These are phyloP conservation scores for Exophiala sp. DNA, from an alignment of 2,329 filamentous ascomycete species.

Conservation along the genomic window DNA sequence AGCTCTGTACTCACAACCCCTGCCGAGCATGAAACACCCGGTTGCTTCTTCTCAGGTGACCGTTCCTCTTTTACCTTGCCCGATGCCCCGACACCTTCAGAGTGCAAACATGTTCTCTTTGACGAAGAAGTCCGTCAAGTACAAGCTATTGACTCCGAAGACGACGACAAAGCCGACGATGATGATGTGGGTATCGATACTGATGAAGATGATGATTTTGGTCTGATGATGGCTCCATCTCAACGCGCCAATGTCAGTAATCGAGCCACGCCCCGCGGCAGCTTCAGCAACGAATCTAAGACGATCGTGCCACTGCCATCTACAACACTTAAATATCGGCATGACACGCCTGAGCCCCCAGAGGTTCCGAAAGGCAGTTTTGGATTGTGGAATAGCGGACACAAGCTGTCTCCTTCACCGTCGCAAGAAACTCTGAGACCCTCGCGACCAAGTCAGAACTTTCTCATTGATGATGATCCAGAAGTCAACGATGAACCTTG, in stretches of 20 bases:
- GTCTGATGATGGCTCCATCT: conserved; percentile 76
- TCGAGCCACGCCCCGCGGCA: conserved; percentile 54
- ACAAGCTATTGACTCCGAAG: conserved; percentile 85
- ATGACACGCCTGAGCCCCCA: conserved; percentile 66
- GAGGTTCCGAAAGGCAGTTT: conserved; percentile 32
- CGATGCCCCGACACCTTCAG: conserved; percentile 52
- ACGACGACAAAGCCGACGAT: conserved; percentile 67
- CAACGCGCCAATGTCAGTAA: conserved; percentile 48
- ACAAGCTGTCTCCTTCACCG: conserved; percentile 64
- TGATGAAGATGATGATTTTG: conserved; percentile 65
- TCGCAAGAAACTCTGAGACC: conserved; percentile 80
- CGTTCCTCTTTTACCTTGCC: conserved; percentile 62
- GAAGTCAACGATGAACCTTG: conserved; percentile 48
- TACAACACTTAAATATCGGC: conserved; percentile 80
- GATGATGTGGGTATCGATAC: conserved; percentile 39
- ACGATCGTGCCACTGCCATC: conserved; percentile 85
- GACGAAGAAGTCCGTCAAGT: conserved; percentile 95
- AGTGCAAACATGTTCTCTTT: conserved; percentile 86
- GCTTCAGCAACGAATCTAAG: conserved; percentile 64
- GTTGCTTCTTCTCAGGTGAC: conserved; percentile 38
- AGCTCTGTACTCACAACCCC: conserved; percentile 54
- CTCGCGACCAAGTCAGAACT: conserved; percentile 62
- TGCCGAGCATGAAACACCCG: conserved; percentile 35
- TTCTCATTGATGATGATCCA: conserved; percentile 62
- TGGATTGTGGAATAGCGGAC: conserved; percentile 43